Conservation (phyloP, 192 early-diverging fungal genomes). For the Chytriomyces sp. region DNA sequence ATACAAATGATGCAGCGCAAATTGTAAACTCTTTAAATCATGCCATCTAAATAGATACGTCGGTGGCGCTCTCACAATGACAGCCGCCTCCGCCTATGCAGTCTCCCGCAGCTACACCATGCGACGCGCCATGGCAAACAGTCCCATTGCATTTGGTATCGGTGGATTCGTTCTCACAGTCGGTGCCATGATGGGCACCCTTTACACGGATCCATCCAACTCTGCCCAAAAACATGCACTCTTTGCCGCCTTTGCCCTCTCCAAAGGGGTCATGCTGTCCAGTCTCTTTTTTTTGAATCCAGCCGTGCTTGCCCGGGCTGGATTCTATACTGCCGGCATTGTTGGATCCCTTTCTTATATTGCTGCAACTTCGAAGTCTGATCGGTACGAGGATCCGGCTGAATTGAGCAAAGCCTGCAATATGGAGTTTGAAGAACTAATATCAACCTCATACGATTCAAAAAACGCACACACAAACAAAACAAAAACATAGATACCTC, state of each 20-base stretch:
- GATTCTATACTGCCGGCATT: constrained; percentile 18
- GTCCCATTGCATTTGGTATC: background rate
- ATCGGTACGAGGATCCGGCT: too few relatives aligned
- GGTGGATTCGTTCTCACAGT: constrained; percentile 17
- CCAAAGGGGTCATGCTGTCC: constrained; percentile 19
- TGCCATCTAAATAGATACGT: constrained; percentile 6
- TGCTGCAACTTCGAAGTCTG: constrained; percentile 19
- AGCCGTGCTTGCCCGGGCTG: constrained; percentile 13
- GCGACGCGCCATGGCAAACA: background rate
- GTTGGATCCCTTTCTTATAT: constrained; percentile 17
- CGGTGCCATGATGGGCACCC: constrained; percentile 6
- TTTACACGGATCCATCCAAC: constrained; percentile 15
- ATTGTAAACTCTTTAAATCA: background rate
- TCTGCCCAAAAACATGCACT: constrained; percentile 12
- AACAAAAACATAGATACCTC: too few relatives aligned
- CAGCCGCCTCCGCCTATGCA: constrained; percentile 1
- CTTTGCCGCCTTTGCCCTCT: constrained; percentile 20
- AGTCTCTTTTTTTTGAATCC: constrained; percentile 24
- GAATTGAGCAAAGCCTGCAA: too few relatives aligned
- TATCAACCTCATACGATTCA: too few relatives aligned
- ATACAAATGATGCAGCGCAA: background rate
- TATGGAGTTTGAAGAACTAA: too few relatives aligned
- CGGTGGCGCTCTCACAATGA: constrained; percentile 7
- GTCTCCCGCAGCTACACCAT: background rate
- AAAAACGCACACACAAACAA: too few relatives aligned